Evolutionary conservation across 495 filamentous ascomycete species (phyloP), one percentile per base, ranked within the genome.

Genomic region (Penicillium silybi): DNA sequence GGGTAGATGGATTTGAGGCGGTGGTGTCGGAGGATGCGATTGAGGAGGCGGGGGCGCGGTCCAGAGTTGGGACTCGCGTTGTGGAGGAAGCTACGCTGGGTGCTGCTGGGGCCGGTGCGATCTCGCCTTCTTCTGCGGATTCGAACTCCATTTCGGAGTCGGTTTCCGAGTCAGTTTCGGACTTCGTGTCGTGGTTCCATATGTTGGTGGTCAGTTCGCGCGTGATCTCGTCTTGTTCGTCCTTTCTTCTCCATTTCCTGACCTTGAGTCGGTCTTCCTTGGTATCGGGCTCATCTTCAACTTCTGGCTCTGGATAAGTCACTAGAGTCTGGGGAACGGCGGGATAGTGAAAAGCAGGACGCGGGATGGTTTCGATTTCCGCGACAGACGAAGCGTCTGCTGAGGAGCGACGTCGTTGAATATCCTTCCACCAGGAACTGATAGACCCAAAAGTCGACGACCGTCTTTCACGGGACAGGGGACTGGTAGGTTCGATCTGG

Each of bases 1-100:
- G 32, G 0, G 40, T 34, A 18, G 54, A 57, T 8, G 38, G 41
- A 20, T 29, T 29, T 29, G 26, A 29, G 26, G 26, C 7, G 26
- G 35, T 48, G 19, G 58, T 58, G 46, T 46, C 41, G 17, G 50
- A 50, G 20, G 58, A 52, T 32, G 50, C 38, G 27, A 46, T 54
- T 5, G 56, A 58, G 16, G 51, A 37, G 9, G 55, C 32, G 11
- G 41, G 35, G 23, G 37, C 18, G 29, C 48, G 8, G 9, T 23
- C 26, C 9, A 15, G 42, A 13, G 16, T 6, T 17, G 34, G 22
- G 13, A 25, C 42, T 27, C 27, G 20, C 8, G 41, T 18, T 15
- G 53, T 44, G 8, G 45, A n/a, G 6, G 45, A 18, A 8, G 45
- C 34, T 18, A n/a, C 15, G 13, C 32, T 48, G 34, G 35, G 6